Base-by-base conservation (phyloP, 2,329 filamentous ascomycete species). In the Nemania diffusa region DNA sequence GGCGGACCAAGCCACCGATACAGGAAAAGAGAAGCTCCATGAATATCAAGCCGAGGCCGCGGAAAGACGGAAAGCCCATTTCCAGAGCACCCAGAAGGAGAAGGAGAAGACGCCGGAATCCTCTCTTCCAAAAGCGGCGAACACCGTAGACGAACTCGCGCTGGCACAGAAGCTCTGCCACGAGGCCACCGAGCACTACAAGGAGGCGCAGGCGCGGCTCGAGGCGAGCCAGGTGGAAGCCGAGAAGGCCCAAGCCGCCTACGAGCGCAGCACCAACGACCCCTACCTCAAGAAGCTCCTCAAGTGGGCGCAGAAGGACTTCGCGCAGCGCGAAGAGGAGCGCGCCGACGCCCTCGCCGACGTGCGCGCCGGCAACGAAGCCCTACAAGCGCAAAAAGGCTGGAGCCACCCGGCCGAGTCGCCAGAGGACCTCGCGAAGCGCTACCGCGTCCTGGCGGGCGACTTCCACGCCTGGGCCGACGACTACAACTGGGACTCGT, bases 371-470 rank as follows among this genome's bases (percentile, higher is more conserved):
- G 7, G 22, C 15, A 7, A 8, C 17, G n/a, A 37, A 20, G 46
- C 37, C 5, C 15, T 42, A 5, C 1, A 6, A 11, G 32, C 44
- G 4, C 59, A 66, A 26, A 0, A 1, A 34, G 3, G 17, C 24
- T 66, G 56, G 58, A 11, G 37, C 5, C 8, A 34, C 20, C 24
- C 46, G 20, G 37, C 46, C 4, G 62, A 65, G 53, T 51, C 52
- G 29, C 2, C 9, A 37, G 9, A n/a, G 2, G 5, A 3, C 34
- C 46, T 61, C 27, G 26, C n/a, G 20, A 8, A n/a, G 32, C 8
- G 50, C 20, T 13, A 24, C 44, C 17, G 44, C 20, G 9, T 24
- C 13, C 2, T 65, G 40, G 44, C 1, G n/a, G n/a, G 6, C 51
- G 32, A 56, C 56, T 44, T 42, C 9, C 8, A 27, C 15, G 4